Percentiles rank a stretch among this genome's conserved stretches.
These are phyloP conservation scores for Emericellopsis terricola DNA, from an alignment of 495 filamentous ascomycete genomes.

Conservation along the genomic window DNA sequence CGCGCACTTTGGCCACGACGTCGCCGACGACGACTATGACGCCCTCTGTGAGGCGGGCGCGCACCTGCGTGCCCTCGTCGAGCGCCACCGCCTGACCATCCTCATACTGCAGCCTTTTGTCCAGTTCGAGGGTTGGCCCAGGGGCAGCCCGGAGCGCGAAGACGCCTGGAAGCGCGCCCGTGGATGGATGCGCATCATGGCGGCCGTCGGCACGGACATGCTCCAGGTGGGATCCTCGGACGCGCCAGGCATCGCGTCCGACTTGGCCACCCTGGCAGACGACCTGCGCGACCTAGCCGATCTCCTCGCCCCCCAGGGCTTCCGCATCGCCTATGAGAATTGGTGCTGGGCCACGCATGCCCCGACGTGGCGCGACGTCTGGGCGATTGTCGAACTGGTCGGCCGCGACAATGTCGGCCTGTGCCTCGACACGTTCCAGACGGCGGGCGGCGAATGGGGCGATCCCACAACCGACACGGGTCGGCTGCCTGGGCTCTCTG, in stretches of 20 bases:
- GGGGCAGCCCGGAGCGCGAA: conserved; percentile 30
- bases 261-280: conserved; percentile 28
- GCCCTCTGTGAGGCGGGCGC: conserved; percentile 29
- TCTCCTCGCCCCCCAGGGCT: conserved; percentile 34
- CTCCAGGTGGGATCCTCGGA: conserved; percentile 67
- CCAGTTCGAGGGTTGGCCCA: conserved; percentile 65
- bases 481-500: conserved; percentile 8
- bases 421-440: conserved; percentile 74
- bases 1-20: conserved; percentile 25
- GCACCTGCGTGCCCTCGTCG: conserved; percentile 34
- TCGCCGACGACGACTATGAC: conserved; percentile 36
- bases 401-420: conserved; percentile 51
- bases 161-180: conserved; percentile 47
- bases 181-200: conserved; percentile 61
- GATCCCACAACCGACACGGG: conserved; percentile 55
- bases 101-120: conserved; percentile 66
- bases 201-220: conserved; percentile 48
- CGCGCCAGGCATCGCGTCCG: conserved; percentile 31
- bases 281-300: conserved; percentile 50
- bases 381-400: conserved; percentile 43
- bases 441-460: conserved; percentile 54
- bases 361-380: conserved; percentile 47
- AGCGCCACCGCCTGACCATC: conserved; percentile 34
- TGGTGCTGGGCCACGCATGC: conserved; percentile 72
- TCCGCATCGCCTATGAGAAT: conserved; percentile 61